Conservation (phyloP, 495 filamentous ascomycete species). For the Penicillium goetzii region DNA sequence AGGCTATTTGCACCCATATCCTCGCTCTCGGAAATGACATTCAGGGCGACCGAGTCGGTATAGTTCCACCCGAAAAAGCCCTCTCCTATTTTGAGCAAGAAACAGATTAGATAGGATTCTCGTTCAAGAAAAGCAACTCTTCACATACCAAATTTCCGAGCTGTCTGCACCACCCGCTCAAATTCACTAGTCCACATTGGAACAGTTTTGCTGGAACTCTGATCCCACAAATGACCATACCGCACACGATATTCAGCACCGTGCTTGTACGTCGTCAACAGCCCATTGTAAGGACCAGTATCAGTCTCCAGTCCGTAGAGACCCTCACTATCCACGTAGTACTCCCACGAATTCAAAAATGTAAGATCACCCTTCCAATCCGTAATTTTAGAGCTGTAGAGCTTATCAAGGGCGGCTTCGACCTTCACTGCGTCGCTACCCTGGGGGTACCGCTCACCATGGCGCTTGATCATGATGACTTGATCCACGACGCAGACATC, state of each 20-base stretch:
- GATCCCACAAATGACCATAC: conserved; percentile 48
- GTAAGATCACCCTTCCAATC: conserved; percentile 46
- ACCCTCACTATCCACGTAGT: conserved; percentile 46
- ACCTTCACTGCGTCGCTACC: conserved; percentile 12
- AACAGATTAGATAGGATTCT: not conserved
- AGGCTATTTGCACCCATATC: conserved; percentile 54
- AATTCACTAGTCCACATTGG: conserved; percentile 53
- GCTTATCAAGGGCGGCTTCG: conserved; percentile 23
- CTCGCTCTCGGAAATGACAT: conserved; percentile 52
- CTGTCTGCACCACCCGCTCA: conserved; percentile 56
- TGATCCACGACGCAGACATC: conserved; percentile 31
- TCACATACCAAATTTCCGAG: conserved; percentile 46
- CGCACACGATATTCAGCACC: conserved; percentile 46
- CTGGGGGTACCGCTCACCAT: conserved; percentile 55
- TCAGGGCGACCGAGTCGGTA: conserved; percentile 36
- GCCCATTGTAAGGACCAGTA: conserved; percentile 56
- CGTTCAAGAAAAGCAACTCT: not conserved
- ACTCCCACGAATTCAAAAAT: conserved; percentile 56
- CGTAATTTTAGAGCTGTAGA: conserved; percentile 18
- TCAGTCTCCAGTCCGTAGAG: conserved; percentile 34
- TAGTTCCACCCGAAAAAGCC: conserved; percentile 58
- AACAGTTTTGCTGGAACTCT: conserved; percentile 15
- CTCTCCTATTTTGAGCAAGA: conserved; percentile 17
- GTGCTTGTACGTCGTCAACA: conserved; percentile 47
- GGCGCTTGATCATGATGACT: conserved; percentile 43